Percentiles rank a stretch among this genome's conserved stretches.
Evolutionary conservation across 768 basidiomycete genomes (phyloP).

Genomic region (Tylopilus balloui): DNA sequence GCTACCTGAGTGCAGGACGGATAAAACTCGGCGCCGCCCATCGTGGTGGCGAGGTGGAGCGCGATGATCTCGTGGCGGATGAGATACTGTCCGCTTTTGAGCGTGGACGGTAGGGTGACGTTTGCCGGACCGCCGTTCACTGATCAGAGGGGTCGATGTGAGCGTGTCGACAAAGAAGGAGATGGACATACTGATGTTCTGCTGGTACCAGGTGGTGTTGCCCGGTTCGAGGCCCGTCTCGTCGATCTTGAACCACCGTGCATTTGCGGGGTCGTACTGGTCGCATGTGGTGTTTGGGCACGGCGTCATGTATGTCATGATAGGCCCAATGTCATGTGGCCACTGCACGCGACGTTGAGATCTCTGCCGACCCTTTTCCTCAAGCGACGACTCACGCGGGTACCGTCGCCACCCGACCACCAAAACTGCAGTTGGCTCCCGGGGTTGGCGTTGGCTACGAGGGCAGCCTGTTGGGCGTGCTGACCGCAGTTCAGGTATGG

Average conservation of each 20-base stretch:
- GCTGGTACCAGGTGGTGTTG: conserved; percentile 37
- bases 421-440: conserved; percentile 51
- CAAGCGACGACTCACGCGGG: neutral
- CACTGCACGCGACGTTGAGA: neutral
- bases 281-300: neutral
- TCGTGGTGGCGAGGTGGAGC: conserved; percentile 55
- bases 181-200: conserved; percentile 45
- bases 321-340: neutral
- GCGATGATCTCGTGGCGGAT: conserved; percentile 79
- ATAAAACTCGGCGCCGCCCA: conserved; percentile 77
- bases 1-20: conserved; percentile 55
- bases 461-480: conserved; percentile 44
- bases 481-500: conserved; percentile 57
- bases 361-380: no score
- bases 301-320: neutral
- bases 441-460: conserved; percentile 54
- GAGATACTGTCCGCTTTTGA: conserved; percentile 69
- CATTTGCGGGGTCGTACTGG: neutral
- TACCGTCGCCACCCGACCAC: conserved; percentile 46
- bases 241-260: neutral
- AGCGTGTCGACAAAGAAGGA: neutral
- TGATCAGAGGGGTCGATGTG: conserved; percentile 11
- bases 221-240: neutral
- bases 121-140: conserved; percentile 40
- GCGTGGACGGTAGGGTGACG: conserved; percentile 43